A percentile compares a stretch with the other conserved stretches of the same genome.
Conservation (phyloP, 768 basidiomycete genomes). For the Lentinula raphanica region DNA sequence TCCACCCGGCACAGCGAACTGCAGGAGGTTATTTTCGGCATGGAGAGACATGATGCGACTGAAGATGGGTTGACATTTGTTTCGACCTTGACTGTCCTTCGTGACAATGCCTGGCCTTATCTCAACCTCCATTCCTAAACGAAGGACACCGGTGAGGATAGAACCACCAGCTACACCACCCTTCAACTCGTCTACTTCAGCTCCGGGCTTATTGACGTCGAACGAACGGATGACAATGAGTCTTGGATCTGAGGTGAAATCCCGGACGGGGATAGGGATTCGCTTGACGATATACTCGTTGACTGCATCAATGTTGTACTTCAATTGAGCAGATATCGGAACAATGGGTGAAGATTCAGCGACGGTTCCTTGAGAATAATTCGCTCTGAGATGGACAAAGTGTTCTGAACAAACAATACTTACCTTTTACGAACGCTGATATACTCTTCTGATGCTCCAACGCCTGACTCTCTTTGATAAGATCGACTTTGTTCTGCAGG, state of each 20-base stretch:
- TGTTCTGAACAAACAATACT: slow-evolving; percentile 8
- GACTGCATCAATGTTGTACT: slow-evolving; percentile 99
- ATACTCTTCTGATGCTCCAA: slow-evolving; percentile 97
- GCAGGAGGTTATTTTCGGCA: slow-evolving; percentile 90
- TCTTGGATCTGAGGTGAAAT: slow-evolving; percentile 87
- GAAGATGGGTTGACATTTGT: slow-evolving; percentile 91
- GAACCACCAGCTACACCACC: slow-evolving; percentile 98
- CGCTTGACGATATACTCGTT: slow-evolving; percentile 98
- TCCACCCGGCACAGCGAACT: slow-evolving; percentile 96
- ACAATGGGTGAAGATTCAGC: slow-evolving; percentile 97
- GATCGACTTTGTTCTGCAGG: slow-evolving; percentile 96
- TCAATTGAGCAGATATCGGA: slow-evolving; percentile 96
- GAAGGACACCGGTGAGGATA: slow-evolving; percentile 87
- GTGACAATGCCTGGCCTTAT: slow-evolving; percentile 97
- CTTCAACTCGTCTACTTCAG: slow-evolving; percentile 94
- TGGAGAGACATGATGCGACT: slow-evolving; percentile 85
- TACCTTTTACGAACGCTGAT: slow-evolving; percentile 90
- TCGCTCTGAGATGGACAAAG: neutral
- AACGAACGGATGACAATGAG: slow-evolving; percentile 99
- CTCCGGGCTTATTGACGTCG: slow-evolving; percentile 98
- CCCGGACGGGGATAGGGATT: slow-evolving; percentile 90
- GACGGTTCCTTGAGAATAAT: slow-evolving; percentile 62
- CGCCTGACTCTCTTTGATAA: slow-evolving; percentile 93
- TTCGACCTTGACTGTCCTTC: slow-evolving; percentile 86
- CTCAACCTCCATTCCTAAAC: slow-evolving; percentile 90